Evolutionary conservation across 2,329 filamentous ascomycete genomes (phyloP).

Genomic region (Nemania serpens): DNA sequence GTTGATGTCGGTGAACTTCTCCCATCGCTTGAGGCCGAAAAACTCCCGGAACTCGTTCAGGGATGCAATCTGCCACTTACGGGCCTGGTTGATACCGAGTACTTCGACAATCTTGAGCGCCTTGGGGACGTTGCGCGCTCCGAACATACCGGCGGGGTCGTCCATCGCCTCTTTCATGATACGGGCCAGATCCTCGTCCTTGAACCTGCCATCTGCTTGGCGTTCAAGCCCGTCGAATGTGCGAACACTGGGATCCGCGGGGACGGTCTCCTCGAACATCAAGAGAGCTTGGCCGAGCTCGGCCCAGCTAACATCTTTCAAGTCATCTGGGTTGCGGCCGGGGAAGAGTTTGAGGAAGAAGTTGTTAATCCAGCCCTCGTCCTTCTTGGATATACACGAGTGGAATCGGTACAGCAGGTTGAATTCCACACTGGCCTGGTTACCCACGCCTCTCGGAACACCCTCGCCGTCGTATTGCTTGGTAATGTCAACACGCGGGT

Average conservation of each 20-base stretch:
- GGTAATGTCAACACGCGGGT: conserved; percentile 64
- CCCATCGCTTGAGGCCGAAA: conserved; percentile 64
- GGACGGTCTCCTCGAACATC: conserved; percentile 46
- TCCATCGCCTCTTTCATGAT: conserved; percentile 64
- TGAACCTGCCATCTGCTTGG: conserved; percentile 55
- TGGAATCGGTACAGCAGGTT: conserved; percentile 72
- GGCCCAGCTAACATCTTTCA: conserved; percentile 31
- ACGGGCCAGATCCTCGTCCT: conserved; percentile 61
- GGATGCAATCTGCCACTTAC: conserved; percentile 64
- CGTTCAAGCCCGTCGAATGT: conserved; percentile 56
- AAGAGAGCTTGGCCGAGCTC: conserved; percentile 33
- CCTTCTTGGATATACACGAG: conserved; percentile 61
- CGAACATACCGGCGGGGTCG: conserved; percentile 63
- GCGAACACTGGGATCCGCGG: conserved; percentile 51
- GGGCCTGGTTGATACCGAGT: conserved; percentile 64
- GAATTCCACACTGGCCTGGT: conserved; percentile 71
- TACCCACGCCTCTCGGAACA: conserved; percentile 62
- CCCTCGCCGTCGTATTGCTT: conserved; percentile 51
- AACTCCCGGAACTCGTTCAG: conserved; percentile 69
- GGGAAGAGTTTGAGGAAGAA: conserved; percentile 55
- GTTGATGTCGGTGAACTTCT: too few species aligned
- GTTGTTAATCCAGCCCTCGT: conserved; percentile 65
- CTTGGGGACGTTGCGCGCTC: conserved; percentile 62
- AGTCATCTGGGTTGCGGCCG: conserved; percentile 29
- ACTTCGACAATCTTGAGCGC: conserved; percentile 65